phyloP scores from a whole-genome alignment of 169 alveolate genomes.

The Plasmodium billcollinsi region DNA sequence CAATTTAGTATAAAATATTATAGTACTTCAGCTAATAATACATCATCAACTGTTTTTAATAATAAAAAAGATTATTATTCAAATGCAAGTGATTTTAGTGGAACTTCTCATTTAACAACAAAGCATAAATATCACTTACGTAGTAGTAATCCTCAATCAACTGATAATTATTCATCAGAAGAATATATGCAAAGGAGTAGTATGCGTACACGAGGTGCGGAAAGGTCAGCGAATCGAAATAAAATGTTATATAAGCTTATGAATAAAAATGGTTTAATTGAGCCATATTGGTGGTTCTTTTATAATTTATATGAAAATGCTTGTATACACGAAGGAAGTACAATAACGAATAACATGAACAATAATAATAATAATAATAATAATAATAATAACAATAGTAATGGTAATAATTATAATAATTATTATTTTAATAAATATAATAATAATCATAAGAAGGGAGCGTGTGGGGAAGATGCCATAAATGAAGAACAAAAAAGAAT shows the following conservation, averaged over 20 bases:
- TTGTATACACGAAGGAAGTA: conserved; percentile 23
- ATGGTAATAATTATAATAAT: background rate
- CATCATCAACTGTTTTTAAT: conserved; percentile 13
- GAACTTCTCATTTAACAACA: conserved; percentile 22
- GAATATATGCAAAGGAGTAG: conserved; percentile 32
- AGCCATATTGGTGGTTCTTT: conserved; percentile 76
- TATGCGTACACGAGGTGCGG: conserved; percentile 16
- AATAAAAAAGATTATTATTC: conserved; percentile 52
- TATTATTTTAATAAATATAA: background rate
- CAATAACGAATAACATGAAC: background rate
- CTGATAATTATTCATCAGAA: conserved; percentile 66
- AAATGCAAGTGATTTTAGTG: conserved; percentile 66
- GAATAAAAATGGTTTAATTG: conserved; percentile 62
- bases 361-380: background rate
- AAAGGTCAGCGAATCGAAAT: background rate
- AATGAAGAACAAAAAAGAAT: conserved; percentile 2
- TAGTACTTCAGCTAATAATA: conserved; percentile 39
- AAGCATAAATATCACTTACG: conserved; percentile 70
- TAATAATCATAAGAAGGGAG: background rate
- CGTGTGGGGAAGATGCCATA: background rate
- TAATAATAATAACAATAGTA: background rate
- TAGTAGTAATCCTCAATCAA: conserved; percentile 54
- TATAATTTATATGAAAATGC: conserved; percentile 61
- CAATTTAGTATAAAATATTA: conserved; percentile 35
- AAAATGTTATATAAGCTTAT: conserved; percentile 41